A percentile compares a stretch with the other conserved stretches of the same genome.
phyloP scores from a whole-genome alignment of 441 rosid species.

The Melastoma candidum region DNA sequence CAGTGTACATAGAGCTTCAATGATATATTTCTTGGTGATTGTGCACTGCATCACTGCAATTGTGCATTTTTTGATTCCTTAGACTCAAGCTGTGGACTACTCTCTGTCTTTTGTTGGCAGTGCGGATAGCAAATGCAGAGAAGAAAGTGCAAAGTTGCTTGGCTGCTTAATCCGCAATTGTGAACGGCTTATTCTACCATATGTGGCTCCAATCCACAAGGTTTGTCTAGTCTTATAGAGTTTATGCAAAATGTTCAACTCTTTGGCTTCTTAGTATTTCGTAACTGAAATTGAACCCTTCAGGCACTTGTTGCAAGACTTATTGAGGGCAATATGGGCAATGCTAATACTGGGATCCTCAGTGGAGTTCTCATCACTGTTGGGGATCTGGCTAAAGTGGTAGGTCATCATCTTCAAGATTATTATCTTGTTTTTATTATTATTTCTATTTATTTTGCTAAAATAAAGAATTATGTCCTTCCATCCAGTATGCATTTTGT shows the following conservation, averaged over 20 bases:
- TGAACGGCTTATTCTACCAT: slow-evolving; percentile 90
- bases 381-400: slow-evolving; percentile 99
- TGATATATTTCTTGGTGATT: slow-evolving; percentile 1
- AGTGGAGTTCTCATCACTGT: slow-evolving; percentile 99
- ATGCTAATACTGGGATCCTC: slow-evolving; percentile 83
- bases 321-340: slow-evolving; percentile 75
- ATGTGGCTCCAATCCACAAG: slow-evolving; percentile 97
- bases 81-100: slow-evolving; percentile 4
- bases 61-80: neutral
- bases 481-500: neutral
- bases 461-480: too few relatives aligned
- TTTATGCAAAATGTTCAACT: slow-evolving; percentile 15
- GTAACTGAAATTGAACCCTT: slow-evolving; percentile 16
- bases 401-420: slow-evolving; percentile 29
- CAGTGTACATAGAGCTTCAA: neutral
- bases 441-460: neutral
- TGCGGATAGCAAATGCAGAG: slow-evolving; percentile 98
- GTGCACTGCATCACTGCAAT: slow-evolving; percentile 1
- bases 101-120: slow-evolving; percentile 57
- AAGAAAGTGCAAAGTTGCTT: slow-evolving; percentile 97
- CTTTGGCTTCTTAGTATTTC: slow-evolving; percentile 9
- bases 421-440: slow-evolving; percentile 2
- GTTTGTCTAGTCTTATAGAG: slow-evolving; percentile 32
- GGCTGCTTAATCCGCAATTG: slow-evolving; percentile 99
- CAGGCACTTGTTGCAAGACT: slow-evolving; percentile 99